A percentile compares a stretch with the other conserved stretches of the same genome.
Conservation (phyloP, 202 grass and related monocot species). For the Setaria italica region DNA sequence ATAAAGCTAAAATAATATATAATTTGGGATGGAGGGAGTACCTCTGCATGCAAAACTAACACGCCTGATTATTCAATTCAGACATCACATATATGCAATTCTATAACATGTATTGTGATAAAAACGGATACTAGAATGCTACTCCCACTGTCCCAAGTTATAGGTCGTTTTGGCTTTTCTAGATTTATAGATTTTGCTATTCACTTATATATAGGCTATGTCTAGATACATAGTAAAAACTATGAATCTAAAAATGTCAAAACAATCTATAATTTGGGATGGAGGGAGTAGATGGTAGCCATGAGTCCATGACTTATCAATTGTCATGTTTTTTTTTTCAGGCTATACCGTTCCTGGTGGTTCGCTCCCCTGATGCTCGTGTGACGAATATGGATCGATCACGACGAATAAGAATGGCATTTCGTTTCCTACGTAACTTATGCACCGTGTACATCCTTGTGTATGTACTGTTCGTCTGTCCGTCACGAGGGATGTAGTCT, state of each 20-base stretch:
- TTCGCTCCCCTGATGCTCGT: conserved; percentile 11
- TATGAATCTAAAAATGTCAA: no score
- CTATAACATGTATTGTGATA: neutral
- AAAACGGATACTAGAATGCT: neutral
- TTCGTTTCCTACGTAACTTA: neutral
- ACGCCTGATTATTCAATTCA: no score
- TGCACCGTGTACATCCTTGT: neutral
- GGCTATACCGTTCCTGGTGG: conserved; percentile 40
- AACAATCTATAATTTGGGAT: no score
- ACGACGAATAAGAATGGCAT: neutral
- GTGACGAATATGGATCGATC: neutral
- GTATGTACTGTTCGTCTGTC: neutral
- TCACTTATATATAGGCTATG: no score
- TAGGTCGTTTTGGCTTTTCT: no score
- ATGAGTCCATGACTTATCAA: neutral
- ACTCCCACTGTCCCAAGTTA: no score
- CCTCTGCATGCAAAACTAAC: no score
- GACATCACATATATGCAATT: no score
- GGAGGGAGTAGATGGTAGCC: neutral
- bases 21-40: no score
- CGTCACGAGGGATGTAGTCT: neutral
- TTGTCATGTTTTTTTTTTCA: conserved; percentile 5
- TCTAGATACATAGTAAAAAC: no score
- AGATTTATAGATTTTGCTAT: no score
- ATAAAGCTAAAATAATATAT: no score